Conservation (phyloP, 169 alveolate species). For the Plasmodium gallinaceum region DNA sequence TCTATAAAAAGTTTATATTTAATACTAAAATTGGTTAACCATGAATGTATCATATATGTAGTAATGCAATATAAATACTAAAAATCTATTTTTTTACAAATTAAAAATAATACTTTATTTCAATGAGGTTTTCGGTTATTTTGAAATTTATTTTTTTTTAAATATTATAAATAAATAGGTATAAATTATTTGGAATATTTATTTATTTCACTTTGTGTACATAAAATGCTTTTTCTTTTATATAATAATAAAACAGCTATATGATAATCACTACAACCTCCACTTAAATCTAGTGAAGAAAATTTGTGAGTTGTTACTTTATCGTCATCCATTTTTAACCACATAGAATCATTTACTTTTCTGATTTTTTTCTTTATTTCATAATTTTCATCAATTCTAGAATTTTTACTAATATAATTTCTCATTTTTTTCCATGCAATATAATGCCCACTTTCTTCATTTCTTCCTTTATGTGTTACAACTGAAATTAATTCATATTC, state of each 20-base stretch:
- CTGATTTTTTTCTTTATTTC: constrained; percentile 51
- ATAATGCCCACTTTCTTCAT: constrained; percentile 98
- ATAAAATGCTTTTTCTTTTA: constrained; percentile 70
- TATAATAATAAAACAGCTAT: constrained; percentile 90
- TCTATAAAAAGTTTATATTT: no score
- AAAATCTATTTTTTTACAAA: no score
- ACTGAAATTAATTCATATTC: constrained; percentile 94
- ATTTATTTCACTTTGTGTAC: constrained; percentile 22
- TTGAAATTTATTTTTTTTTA: no score
- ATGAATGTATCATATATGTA: no score
- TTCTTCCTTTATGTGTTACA: constrained; percentile 98
- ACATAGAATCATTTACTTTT: constrained; percentile 74
- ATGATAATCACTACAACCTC: constrained; percentile 93
- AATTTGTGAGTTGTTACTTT: constrained; percentile 87
- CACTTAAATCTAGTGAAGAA: constrained; percentile 90
- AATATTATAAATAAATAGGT: no score
- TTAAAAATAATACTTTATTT: no score
- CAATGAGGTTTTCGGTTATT: no score
- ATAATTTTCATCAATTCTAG: constrained; percentile 7
- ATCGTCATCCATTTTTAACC: constrained; percentile 93
- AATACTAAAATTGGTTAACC: no score
- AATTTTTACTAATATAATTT: constrained; percentile 14
- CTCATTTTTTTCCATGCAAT: constrained; percentile 94
- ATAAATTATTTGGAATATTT: background rate
- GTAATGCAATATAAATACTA: no score